Conservation (phyloP, 306 rosid species). For the peach (Prunus persica) region DNA sequence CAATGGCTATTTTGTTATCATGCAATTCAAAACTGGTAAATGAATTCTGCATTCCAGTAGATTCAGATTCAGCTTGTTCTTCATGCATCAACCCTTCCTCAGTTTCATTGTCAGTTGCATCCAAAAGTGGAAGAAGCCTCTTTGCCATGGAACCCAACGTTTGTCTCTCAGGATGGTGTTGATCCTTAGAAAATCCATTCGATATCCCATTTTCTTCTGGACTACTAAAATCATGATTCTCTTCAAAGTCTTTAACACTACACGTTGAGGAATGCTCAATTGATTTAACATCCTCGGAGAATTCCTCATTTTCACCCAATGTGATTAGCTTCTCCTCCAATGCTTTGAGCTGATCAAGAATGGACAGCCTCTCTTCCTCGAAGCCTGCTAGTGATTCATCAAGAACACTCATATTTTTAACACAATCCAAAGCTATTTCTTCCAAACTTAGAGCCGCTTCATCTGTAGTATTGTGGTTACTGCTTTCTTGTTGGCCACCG, state of each 20-base stretch:
- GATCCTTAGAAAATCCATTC: slow-evolving; percentile 28
- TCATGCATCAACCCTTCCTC: slow-evolving; percentile 32
- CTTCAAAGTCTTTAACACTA: slow-evolving; percentile 22
- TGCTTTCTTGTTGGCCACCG: slow-evolving; percentile 26
- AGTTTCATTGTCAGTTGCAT: slow-evolving; percentile 43
- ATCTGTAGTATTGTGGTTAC: slow-evolving; percentile 21
- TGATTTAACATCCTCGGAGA: slow-evolving; percentile 30
- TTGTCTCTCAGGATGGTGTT: slow-evolving; percentile 26
- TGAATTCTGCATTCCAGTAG: slow-evolving; percentile 30
- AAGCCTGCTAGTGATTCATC: slow-evolving; percentile 62
- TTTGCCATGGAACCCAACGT: slow-evolving; percentile 54
- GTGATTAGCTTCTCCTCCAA: slow-evolving; percentile 63
- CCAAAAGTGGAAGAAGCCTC: slow-evolving; percentile 65
- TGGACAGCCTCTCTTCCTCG: slow-evolving; percentile 66
- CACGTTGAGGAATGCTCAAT: slow-evolving; percentile 20
- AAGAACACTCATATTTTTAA: slow-evolving; percentile 49
- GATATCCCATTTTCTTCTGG: slow-evolving; percentile 36
- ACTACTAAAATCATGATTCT: slow-evolving; percentile 30
- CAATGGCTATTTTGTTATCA: slow-evolving; percentile 39
- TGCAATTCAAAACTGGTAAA: slow-evolving; percentile 29
- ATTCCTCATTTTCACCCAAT: slow-evolving; percentile 46
- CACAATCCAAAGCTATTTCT: slow-evolving; percentile 64
- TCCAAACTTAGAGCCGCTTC: slow-evolving; percentile 46
- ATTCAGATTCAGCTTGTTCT: slow-evolving; percentile 26
- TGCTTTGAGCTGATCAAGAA: slow-evolving; percentile 69